phyloP scores from a whole-genome alignment of 192 early-diverging fungal genomes.

The Umbelopsis sp. region DNA sequence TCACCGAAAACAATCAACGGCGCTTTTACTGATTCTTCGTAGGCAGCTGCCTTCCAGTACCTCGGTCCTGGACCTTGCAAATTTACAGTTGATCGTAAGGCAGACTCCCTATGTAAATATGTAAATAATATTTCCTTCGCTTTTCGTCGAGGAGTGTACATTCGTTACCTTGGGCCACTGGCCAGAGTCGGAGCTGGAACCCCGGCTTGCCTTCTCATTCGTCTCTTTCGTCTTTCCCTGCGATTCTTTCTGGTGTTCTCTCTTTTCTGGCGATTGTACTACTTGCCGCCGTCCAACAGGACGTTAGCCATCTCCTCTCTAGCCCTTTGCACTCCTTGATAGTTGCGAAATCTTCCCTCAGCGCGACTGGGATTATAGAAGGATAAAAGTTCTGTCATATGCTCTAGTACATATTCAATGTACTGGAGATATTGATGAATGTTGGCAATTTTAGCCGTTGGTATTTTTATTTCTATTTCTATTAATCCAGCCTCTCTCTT shows the following conservation, averaged over 20 bases:
- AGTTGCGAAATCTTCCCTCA: neutral
- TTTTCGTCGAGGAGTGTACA: too few species aligned
- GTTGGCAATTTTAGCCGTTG: neutral
- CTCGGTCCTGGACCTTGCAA: too few species aligned
- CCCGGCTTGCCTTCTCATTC: neutral
- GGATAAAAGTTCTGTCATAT: neutral
- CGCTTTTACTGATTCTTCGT: too few species aligned
- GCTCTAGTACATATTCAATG: neutral
- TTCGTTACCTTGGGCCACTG: too few species aligned
- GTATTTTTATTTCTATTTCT: neutral
- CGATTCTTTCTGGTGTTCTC: neutral
- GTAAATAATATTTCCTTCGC: too few species aligned
- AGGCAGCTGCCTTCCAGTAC: too few species aligned
- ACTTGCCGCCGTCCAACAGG: constrained; percentile 3
- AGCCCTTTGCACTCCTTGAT: neutral
- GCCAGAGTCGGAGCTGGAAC: too few species aligned
- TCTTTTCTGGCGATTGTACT: constrained; percentile 15
- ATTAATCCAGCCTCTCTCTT: neutral
- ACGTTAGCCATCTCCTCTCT: neutral
- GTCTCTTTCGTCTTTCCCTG: neutral
- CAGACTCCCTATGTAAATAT: too few species aligned
- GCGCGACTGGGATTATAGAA: neutral
- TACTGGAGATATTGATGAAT: neutral
- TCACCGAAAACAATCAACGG: too few species aligned
- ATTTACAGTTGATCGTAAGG: too few species aligned